Evolutionary conservation across 805 yeast genomes (phyloP), one percentile per base, ranked within the genome.

Genomic region (Starmera quercuum): DNA sequence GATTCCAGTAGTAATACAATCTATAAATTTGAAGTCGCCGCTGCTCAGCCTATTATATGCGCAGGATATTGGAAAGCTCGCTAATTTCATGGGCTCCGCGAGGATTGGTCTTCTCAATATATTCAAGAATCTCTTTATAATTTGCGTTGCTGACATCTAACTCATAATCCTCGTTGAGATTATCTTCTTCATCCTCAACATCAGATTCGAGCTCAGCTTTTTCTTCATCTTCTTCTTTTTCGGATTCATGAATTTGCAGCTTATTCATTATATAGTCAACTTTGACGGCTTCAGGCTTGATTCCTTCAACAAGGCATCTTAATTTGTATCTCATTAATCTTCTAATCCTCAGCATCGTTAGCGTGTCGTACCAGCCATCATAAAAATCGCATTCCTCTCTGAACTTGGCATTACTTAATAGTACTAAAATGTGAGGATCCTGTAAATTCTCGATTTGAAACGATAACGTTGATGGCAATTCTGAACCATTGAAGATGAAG

Each of bases 351-450:
- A 71, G 68, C 48, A 86, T 64, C 4, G 78, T 74, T 28, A 74
- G 66, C 40, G 68, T 71, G 34, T 68, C 68, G 39, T 74, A 71
- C 97, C 97, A 90, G 1, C 97, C 97, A 35, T 79, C 82, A 31
- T 71, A 71, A 37, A 71, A 73, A 38, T 75, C 78, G 16, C 75
- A 69, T 9, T 55, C 54, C 0, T 59, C 58, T 20, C 62, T 61
- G 3, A 73, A 37, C 8, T 53, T 58, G 13, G 67, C 56, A 9
- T 51, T 41, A 7, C 56, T 53, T 5, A 83, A 47, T 11, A 79
- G 45, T 4, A 53, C 50, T 10, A 47, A 46, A 8, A 88, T 63
- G 42, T 78, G 79, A 8, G 75, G 72, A 48, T 85, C 95, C 6
- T 68, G 54, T 5, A 92, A 63, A 49, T 90, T 88, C 20, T 87